These are phyloP conservation scores for Ramicandelaber brevisporus DNA, from an alignment of 192 early-diverging fungal genomes.

Conservation along the genomic window DNA sequence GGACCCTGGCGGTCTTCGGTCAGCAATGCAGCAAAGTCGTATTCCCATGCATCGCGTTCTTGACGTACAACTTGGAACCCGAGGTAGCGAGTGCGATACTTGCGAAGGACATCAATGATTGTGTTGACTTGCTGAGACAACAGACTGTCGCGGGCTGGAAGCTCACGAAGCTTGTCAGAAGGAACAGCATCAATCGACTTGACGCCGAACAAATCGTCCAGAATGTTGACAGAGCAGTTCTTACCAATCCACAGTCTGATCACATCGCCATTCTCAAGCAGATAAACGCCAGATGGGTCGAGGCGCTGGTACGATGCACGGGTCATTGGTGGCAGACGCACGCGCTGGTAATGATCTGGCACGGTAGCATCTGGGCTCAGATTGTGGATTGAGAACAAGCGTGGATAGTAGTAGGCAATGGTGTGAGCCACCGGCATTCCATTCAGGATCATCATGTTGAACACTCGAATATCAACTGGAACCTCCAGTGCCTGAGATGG, in stretches of 20 bases:
- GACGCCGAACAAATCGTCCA: too few relatives aligned
- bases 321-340: constrained; percentile 33
- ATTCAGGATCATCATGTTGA: constrained; percentile 54
- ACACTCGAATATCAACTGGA: constrained; percentile 55
- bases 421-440: constrained; percentile 43
- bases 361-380: constrained; percentile 20
- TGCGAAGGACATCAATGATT: too few relatives aligned
- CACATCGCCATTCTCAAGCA: constrained; percentile 58
- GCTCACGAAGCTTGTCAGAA: too few relatives aligned
- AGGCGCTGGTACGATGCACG: constrained; percentile 56
- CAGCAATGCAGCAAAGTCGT: too few relatives aligned
- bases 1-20: too few relatives aligned
- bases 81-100: too few relatives aligned
- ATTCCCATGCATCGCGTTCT: too few relatives aligned
- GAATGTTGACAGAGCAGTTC: too few relatives aligned
- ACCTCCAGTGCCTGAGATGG: constrained; percentile 36
- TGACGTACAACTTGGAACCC: too few relatives aligned
- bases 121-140: too few relatives aligned
- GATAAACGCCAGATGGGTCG: constrained; percentile 47
- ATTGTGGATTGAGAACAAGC: constrained; percentile 43
- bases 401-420: constrained; percentile 65
- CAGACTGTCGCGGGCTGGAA: too few relatives aligned
- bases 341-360: constrained; percentile 17
- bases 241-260: constrained; percentile 74
- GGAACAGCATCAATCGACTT: too few relatives aligned